Base-by-base conservation (phyloP, 2,329 filamentous ascomycete genomes). In the Stachybotrys echinatus region DNA sequence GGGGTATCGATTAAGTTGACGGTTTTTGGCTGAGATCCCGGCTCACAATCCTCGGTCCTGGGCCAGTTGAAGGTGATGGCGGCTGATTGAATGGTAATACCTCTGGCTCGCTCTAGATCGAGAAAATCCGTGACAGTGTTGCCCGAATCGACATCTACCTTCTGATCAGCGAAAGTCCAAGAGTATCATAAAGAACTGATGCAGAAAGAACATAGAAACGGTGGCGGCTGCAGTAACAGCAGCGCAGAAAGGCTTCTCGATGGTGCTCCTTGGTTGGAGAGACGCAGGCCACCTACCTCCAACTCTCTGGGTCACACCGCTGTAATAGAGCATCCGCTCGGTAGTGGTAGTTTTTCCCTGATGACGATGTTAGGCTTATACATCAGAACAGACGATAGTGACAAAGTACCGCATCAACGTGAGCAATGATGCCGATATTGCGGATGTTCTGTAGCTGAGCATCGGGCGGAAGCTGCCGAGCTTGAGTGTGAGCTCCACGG, bases 321-420 rank as follows among this genome's bases (percentile, higher is more conserved):
- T 95, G 63, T 96, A 96, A 65, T 91, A 97, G 62, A 99, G 87
- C 92, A 97, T 97, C 51, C 94, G 91, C 82, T 99, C 94, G 4
- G 94, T 97, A 0, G 94, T 99, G 0, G 94, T 97, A 1, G 94
- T 99, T 76, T 99, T 99, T 8, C 94, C 94, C 79, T 83, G 48
- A 18, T 42, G 20, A 5, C 10, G 39, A 12, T 34, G 45, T 63
- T 12, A 58, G 48, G 20, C 5, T 4, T 3, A 4, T 2, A 10
- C 18, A 22, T 10, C 27, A 34, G 10, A 8, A 34, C 14, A 14
- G 40, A 2, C 2, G 6, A 8, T 3, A 3, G 3, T 7, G 4
- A 12, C 22, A 8, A 1, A 3, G 49, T 67, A 83, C 80, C 50
- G 94, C 94, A 83, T 97, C 94, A 56, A 99, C 96, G 68, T 99